A percentile compares a stretch with the other conserved stretches of the same genome.
phyloP scores from a whole-genome alignment of 768 basidiomycete genomes.

The Holtermannia corniformis region DNA sequence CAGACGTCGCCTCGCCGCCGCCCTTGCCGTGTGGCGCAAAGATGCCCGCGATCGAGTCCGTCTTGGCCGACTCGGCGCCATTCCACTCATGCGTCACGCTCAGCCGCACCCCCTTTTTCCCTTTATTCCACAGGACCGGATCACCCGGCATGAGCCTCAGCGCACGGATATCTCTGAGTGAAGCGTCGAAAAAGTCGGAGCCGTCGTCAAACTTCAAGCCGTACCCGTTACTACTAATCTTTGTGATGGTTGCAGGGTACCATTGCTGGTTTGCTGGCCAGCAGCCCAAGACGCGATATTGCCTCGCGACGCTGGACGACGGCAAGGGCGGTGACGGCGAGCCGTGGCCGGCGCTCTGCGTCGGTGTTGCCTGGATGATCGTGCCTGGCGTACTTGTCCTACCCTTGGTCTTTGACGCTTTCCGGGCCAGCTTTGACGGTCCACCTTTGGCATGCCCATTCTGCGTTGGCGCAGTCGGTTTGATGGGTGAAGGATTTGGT shows the following conservation, averaged over 20 bases:
- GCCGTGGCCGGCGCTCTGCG: too few relatives aligned
- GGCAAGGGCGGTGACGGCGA: not conserved
- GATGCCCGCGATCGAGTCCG: too few relatives aligned
- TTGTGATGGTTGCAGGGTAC: not conserved
- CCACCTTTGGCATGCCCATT: too few relatives aligned
- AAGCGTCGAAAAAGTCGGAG: not conserved
- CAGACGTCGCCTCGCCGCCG: too few relatives aligned
- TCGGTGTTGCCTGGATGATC: not conserved
- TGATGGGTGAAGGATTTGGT: too few relatives aligned
- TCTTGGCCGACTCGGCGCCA: not conserved
- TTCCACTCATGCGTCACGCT: constrained; percentile 17
- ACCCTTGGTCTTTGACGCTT: too few relatives aligned
- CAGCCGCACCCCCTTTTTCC: not conserved
- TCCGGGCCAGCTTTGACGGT: too few relatives aligned
- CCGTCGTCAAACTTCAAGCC: not conserved
- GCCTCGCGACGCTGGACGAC: not conserved
- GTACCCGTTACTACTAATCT: not conserved
- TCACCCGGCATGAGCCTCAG: not conserved
- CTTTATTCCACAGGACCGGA: not conserved
- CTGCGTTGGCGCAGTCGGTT: too few relatives aligned
- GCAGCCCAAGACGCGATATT: not conserved
- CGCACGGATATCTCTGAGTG: not conserved
- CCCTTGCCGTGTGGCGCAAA: too few relatives aligned
- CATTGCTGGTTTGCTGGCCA: not conserved
- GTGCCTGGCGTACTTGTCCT: not conserved